phyloP scores from a whole-genome alignment of 2,329 filamentous ascomycete species.

The Colletotrichum lentis region DNA sequence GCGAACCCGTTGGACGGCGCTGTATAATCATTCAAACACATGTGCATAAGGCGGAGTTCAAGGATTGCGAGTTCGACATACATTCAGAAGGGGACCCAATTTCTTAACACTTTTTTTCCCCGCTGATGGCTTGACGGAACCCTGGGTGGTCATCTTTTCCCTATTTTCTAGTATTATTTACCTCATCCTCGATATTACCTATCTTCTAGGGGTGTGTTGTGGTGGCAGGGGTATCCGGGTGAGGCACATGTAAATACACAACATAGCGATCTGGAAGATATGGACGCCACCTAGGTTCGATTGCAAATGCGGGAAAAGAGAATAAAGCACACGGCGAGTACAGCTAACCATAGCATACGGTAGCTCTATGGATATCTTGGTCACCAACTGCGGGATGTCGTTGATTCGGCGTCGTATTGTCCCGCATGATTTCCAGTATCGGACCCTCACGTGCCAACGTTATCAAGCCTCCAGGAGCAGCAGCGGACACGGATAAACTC shows the following conservation, averaged over 20 bases:
- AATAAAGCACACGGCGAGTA: conserved; percentile 2
- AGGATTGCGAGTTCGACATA: conserved; percentile 30
- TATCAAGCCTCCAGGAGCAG: not conserved
- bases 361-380: conserved; percentile 11
- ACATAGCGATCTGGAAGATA: conserved; percentile 34
- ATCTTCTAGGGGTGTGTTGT: conserved; percentile 12
- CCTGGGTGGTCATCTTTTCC: conserved; percentile 3
- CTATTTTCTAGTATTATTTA: conserved; percentile 4
- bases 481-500: not conserved
- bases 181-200: conserved; percentile 17
- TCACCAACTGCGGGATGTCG: conserved; percentile 12
- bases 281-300: conserved; percentile 29
- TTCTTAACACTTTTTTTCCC: too few relatives aligned
- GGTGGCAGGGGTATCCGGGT: conserved; percentile 23
- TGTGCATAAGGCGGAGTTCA: conserved; percentile 37
- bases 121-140: conserved; percentile 4
- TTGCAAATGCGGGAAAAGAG: conserved; percentile 16
- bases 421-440: not conserved
- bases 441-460: conserved; percentile 6
- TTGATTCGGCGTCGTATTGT: conserved; percentile 1
- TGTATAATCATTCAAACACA: conserved; percentile 32
- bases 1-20: conserved; percentile 10
- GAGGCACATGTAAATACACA: conserved; percentile 34
- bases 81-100: conserved; percentile 15
- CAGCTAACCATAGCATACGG: conserved; percentile 12